phyloP scores from a whole-genome alignment of 2,329 filamentous ascomycete genomes.

The Trichoderma aggressivum region DNA sequence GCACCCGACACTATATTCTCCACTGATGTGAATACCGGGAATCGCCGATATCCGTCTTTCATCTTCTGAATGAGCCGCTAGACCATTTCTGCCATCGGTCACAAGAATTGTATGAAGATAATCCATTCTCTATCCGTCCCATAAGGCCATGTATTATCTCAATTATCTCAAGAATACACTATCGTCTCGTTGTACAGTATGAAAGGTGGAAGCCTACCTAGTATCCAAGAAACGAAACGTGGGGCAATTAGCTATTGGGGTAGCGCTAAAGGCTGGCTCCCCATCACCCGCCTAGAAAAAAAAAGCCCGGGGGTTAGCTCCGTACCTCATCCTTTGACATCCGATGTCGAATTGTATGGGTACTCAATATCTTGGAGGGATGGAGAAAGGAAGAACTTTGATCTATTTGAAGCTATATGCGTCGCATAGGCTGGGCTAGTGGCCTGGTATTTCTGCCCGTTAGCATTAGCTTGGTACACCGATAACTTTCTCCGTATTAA shows the following conservation, averaged over 20 bases:
- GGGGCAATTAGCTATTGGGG: neutral
- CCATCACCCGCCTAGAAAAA: neutral
- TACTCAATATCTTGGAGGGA: neutral
- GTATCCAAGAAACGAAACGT: neutral
- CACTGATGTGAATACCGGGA: neutral
- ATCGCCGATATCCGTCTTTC: neutral
- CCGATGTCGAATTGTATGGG: neutral
- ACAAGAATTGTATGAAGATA: neutral
- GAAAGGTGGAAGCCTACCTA: neutral
- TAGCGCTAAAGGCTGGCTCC: too few species aligned
- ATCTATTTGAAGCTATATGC: neutral
- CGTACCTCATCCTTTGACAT: neutral
- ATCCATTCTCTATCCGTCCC: neutral
- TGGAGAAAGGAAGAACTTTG: neutral
- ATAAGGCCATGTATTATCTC: neutral
- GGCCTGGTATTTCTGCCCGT: neutral
- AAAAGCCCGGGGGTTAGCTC: neutral
- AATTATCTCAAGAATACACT: neutral
- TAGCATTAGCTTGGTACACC: neutral
- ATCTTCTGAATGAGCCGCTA: neutral
- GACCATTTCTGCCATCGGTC: neutral
- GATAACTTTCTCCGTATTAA: neutral
- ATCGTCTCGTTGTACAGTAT: neutral
- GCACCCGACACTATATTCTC: neutral
- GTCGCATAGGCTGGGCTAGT: neutral